Evolutionary conservation across 108 stramenopile genomes (phyloP), one percentile per base, ranked within the genome.

Genomic region (Parmales sp.): DNA sequence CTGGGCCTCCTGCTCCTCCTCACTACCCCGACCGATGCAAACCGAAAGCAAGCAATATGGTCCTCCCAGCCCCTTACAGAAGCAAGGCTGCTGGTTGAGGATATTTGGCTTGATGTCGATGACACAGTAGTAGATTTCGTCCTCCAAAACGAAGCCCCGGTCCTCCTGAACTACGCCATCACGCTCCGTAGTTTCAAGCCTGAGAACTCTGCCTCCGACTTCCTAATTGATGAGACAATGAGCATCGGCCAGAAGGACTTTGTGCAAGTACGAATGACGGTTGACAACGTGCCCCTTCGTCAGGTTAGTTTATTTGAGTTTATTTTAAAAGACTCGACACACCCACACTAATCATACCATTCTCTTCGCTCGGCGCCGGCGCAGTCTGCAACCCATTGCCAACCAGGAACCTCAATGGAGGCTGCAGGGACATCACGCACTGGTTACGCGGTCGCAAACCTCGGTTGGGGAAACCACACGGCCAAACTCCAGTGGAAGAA

Each of bases 401-500:
- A 38, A 19, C 69, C 69, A 22, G 23, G 51, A 2, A 22, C 54
- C 2, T 51, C 48, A 22, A 23, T 69, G 9, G 69, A 69, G 37
- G 36, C 37, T n/a, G 36, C 16, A 16, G 22, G 48, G 8, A 26
- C 48, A 26, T 8, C 18, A 22, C 51, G 54, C 25, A 25, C 37
- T 18, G 78, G 78, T 37, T 70, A 76, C 45, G 69, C 74, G 9
- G 69, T 77, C 3, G 48, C 69, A 23, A 44, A 49, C 7, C 64
- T 79, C 11, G 76, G 76, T 13, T 43, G 69, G 18, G 78, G 78
- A 26, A 71, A 63, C 25, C 78, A 79, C 64, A 71, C 73, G 0
- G 43, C 74, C 0, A 74, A 65, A 26, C 67, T 80, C 18, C 72
- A 80, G 74, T 80, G 79, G 79, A 77, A 77, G 54, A 69, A 72